Evolutionary conservation across 768 basidiomycete genomes (phyloP).

Genomic region (Chalciporus piperatus): DNA sequence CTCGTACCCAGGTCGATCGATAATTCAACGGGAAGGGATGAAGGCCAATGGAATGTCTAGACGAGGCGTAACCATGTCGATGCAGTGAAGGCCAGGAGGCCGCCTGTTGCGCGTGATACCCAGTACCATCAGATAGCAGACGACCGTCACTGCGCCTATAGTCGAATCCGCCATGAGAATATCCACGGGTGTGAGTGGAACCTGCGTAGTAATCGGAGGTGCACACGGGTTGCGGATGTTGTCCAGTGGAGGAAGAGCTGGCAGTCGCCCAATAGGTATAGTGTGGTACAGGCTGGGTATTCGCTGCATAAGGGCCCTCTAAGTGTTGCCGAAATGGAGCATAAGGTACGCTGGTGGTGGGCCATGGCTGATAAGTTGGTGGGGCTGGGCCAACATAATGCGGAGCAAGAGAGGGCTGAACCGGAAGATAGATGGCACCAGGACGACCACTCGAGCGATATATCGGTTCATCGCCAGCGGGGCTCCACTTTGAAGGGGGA

Average conservation of each 20-base stretch:
- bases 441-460: conserved; percentile 49
- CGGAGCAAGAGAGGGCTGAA: conserved; percentile 48
- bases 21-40: conserved; percentile 41
- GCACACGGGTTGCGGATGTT: conserved; percentile 58
- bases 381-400: conserved; percentile 33
- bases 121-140: conserved; percentile 42
- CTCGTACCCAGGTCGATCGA: conserved; percentile 50
- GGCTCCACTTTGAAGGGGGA: conserved; percentile 80
- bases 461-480: conserved; percentile 75
- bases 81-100: conserved; percentile 43
- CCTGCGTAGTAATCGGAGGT: conserved; percentile 47
- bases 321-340: conserved; percentile 21
- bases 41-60: conserved; percentile 43
- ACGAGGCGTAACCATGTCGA: conserved; percentile 39
- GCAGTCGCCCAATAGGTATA: conserved; percentile 23
- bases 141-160: conserved; percentile 47
- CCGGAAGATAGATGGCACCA: conserved; percentile 62
- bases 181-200: conserved; percentile 54
- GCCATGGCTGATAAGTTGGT: conserved; percentile 31
- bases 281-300: conserved; percentile 11
- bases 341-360: conserved; percentile 11
- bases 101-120: conserved; percentile 35
- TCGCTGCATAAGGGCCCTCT: conserved; percentile 16
- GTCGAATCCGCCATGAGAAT: conserved; percentile 58
- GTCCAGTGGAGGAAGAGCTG: conserved; percentile 38